A percentile compares a stretch with the other conserved stretches of the same genome.
phyloP scores from a whole-genome alignment of 2,329 filamentous ascomycete genomes.

The Seiridium unicorne region DNA sequence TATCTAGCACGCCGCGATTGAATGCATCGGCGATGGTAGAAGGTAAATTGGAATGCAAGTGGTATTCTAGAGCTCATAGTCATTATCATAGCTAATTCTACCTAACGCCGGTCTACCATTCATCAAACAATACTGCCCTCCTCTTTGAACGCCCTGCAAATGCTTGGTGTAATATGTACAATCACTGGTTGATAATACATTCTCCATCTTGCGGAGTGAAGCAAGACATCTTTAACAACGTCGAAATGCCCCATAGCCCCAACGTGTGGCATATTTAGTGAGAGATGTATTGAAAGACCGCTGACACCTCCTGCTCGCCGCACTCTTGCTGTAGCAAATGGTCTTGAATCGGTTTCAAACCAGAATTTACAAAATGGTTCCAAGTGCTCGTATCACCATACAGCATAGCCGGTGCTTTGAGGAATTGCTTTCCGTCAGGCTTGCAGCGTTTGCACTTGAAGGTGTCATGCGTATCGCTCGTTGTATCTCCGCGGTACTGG shows the following conservation, averaged over 20 bases:
- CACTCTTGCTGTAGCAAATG: constrained; percentile 84
- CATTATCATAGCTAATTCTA: neutral
- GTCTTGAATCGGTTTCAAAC: constrained; percentile 83
- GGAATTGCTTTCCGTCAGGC: constrained; percentile 78
- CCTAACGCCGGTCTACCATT: neutral
- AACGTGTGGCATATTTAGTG: constrained; percentile 46
- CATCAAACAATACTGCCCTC: neutral
- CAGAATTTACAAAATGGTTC: constrained; percentile 92
- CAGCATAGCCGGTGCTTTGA: constrained; percentile 92
- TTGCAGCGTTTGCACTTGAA: constrained; percentile 98
- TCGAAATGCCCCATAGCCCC: neutral
- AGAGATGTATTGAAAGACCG: constrained; percentile 98
- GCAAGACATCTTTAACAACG: no score
- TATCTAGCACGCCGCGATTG: neutral
- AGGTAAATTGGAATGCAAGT: neutral
- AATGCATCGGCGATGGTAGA: neutral
- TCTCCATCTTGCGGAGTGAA: no score
- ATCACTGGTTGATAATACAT: neutral
- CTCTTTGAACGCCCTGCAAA: constrained; percentile 2
- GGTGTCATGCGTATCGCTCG: constrained; percentile 93
- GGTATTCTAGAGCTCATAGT: neutral
- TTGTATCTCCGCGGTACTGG: constrained; percentile 82
- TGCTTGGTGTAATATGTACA: neutral
- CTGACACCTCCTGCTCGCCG: constrained; percentile 76
- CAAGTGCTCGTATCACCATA: constrained; percentile 99